Evolutionary conservation across 139 green algal genomes (phyloP), one percentile per base, ranked within the genome.

Genomic region (Mesotaenium endlicherianum): DNA sequence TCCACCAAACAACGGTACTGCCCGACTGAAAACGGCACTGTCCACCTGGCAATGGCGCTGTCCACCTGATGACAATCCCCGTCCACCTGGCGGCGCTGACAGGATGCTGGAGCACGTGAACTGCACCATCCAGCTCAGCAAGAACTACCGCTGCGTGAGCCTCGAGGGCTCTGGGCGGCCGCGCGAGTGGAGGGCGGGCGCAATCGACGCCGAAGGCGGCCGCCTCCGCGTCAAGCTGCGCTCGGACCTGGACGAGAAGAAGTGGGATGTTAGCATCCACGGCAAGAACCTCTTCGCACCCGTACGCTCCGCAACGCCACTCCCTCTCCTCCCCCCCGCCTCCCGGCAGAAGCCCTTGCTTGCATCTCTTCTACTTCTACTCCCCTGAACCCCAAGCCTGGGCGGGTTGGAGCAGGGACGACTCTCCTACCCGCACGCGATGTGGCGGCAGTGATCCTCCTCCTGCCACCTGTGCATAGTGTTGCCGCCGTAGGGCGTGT

Each of bases 211-310:
- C 31, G 75, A 75, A 41, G 75, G 75, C 30, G 75, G 75, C 26
- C 47, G 50, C 34, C 50, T 82, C 11, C 30, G n/a, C 11, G 49
- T 82, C 39, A 41, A 75, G 16, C 42, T 82, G 45, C 42, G 77
- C 31, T 20, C 50, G 31, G 75, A 82, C 31, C 38, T 75, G 49
- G 50, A 74, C 0, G 36, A 74, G 31, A 39, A 75, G 39, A 45
- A 69, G 49, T 82, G 75, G 75, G 42, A 38, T 49, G 75, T 82
- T n/a, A 75, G 30, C 8, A 47, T 82, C 60, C 17, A n/a, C 41
- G 75, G 44, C 42, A 75, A 70, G 20, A 74, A 75, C 31, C 75
- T 82, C 38, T 82, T 82, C 8, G 75, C 75, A 40, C 75, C 75
- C 6, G 75, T 82, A 36, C 41, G 72, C 42, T 34, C 55, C 11